Conservation (phyloP, 2,329 filamentous ascomycete species). For the Calonectria fujianensis region DNA sequence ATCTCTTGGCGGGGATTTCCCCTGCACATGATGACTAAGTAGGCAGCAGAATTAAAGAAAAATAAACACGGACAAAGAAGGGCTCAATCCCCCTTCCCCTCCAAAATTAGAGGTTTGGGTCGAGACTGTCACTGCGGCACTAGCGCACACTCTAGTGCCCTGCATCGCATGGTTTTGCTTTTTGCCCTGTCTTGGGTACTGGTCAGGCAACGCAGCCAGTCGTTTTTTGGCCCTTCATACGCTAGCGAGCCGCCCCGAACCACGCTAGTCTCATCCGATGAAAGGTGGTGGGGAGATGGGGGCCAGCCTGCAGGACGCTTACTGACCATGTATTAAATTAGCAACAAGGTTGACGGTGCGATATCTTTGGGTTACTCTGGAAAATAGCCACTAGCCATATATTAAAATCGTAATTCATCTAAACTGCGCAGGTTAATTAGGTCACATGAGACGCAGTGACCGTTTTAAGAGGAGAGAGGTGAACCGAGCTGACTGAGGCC, state of each 20-base stretch:
- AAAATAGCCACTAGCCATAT: background rate
- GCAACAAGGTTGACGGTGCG: background rate
- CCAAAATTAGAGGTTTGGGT: background rate
- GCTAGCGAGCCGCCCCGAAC: conserved; percentile 2
- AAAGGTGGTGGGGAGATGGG: background rate
- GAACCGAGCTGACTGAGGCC: background rate
- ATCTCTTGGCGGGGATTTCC: background rate
- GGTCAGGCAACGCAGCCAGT: background rate
- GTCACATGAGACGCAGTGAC: background rate
- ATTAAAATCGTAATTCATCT: background rate
- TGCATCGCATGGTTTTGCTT: background rate
- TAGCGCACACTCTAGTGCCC: background rate
- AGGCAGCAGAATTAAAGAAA: conserved; percentile 11
- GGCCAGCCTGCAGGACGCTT: background rate
- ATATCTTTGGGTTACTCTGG: background rate
- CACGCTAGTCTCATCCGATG: background rate
- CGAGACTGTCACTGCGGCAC: background rate
- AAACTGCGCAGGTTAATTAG: background rate
- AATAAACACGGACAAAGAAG: background rate
- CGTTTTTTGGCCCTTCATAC: background rate
- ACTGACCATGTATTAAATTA: background rate
- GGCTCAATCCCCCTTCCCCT: too few relatives aligned
- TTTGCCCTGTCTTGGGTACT: background rate
- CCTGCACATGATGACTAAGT: conserved; percentile 14
- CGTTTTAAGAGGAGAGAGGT: background rate